A percentile compares a stretch with the other conserved stretches of the same genome.
These are phyloP conservation scores for Hydnum rufescens DNA, from an alignment of 768 basidiomycete species.

Conservation along the genomic window DNA sequence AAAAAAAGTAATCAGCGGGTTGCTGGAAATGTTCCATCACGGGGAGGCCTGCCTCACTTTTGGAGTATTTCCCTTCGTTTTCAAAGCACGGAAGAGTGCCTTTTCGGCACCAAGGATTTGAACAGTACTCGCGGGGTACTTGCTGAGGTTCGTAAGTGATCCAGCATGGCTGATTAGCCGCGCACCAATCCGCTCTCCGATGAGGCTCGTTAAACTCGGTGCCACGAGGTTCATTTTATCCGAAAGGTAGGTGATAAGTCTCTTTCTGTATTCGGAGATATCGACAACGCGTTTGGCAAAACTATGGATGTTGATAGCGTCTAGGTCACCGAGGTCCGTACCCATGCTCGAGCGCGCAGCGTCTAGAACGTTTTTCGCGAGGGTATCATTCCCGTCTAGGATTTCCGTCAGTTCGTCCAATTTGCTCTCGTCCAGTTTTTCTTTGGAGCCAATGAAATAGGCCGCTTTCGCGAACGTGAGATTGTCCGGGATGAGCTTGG, in stretches of 20 bases:
- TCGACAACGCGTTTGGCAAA: constrained; percentile 84
- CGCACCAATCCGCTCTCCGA: constrained; percentile 84
- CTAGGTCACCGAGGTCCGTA: constrained; percentile 71
- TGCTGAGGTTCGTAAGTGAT: constrained; percentile 87
- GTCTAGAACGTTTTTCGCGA: constrained; percentile 87
- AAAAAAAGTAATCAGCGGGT: constrained; percentile 9
- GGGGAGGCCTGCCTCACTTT: too few relatives aligned
- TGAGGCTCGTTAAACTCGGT: constrained; percentile 73
- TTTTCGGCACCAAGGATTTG: constrained; percentile 98
- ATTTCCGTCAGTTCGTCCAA: constrained; percentile 59
- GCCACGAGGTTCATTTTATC: constrained; percentile 99
- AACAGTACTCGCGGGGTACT: constrained; percentile 95
- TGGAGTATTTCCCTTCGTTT: constrained; percentile 97
- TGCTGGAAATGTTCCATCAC: too few relatives aligned
- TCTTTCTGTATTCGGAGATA: constrained; percentile 85
- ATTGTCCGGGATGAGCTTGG: constrained; percentile 85
- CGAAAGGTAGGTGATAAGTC: constrained; percentile 61
- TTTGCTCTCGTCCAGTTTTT: constrained; percentile 55
- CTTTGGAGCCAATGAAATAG: constrained; percentile 80
- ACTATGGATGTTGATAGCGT: constrained; percentile 86
- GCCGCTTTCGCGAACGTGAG: constrained; percentile 77
- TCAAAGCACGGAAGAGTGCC: constrained; percentile 88
- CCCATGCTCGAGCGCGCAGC: constrained; percentile 92
- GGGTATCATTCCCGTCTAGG: constrained; percentile 63
- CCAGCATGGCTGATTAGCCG: constrained; percentile 90